Base-by-base conservation (phyloP, 2,329 filamentous ascomycete species). In the Dothideomycetidae sp. region DNA sequence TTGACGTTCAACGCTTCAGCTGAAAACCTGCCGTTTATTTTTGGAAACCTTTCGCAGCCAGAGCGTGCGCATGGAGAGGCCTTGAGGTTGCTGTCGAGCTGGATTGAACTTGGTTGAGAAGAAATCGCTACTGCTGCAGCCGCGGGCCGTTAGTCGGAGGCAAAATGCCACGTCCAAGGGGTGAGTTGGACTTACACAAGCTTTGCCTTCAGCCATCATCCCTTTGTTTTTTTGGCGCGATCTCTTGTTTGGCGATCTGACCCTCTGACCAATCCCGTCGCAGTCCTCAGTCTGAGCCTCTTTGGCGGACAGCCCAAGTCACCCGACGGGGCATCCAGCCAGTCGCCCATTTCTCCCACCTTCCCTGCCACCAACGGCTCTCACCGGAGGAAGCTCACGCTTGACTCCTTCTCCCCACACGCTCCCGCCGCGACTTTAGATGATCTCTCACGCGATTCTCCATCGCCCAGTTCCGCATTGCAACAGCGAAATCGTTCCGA, bases 401-500 rank as follows among this genome's bases (percentile, higher is more conserved):
- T 45, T 30, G 42, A 44, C 9, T 42, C 40, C 30, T 35, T 36
- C 19, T 32, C 31, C 11, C 40, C 33, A n/a, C 37, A 36, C 14
- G 36, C 31, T 28, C 23, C 32, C 39, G 26, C 42, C 12, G 14
- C 13, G 16, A 36, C n/a, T 21, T 23, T 37, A 5, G 35, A 37
- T 33, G 34, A 42, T n/a, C 31, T 32, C 13, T 17, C 43, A 13
- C 11, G 33, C 12, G 18, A 15, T 13, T 45, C 43, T 14, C 42
- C 44, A 11, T 45, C 49, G 35, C 53, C 56, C 1, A 51, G 55
- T 10, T 56, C 56, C 4, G 53, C 54, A 35, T 14, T 38, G 30
- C 56, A 58, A 35, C 56, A 58, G 15, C 52, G 50, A 17, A 53
- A 55, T 42, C 54, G 56, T 12, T 48, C 54, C 47, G 49, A 54